Evolutionary conservation across 176 grass and related monocot genomes (phyloP), one percentile per base, ranked within the genome.

Genomic region (Neostapfia colusana): DNA sequence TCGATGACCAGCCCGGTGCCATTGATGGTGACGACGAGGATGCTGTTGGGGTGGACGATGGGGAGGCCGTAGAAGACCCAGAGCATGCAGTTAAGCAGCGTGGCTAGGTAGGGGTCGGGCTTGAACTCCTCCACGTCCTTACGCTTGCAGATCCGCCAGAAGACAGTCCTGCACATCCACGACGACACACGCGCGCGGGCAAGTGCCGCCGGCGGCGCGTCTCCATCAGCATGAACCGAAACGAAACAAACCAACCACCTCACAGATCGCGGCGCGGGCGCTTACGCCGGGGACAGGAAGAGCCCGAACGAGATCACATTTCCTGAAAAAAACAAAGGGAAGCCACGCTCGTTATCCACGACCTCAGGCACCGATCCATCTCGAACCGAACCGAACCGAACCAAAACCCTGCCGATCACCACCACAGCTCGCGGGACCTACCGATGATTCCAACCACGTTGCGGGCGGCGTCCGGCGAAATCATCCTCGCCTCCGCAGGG

Each of bases 61-160:
- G 93, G 90, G 66, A 97, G 26, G 44, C 90, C 93, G 20, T 97
- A 97, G 64, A 97, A 84, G 8, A 97, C 80, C 93, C 90, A 91
- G 2, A 97, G 69, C 88, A 71, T 72, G 74, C 93, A 97, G 82
- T 97, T 97, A 46, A 97, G 77, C 26, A 93, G 72, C 48, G 90
- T 97, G 25, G 93, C 90, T 25, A 97, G 75, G 86, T 97, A 93
- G 0, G 93, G 93, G 14, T 83, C 44, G 0, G 93, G 70, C 9
- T 79, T 93, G 90, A 93, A 97, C 70, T 85, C 65, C 88, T 91
- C 81, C 78, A 89, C 84, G 73, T 82, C 85, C 75, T 57, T 93
- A 34, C 9, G 37, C 79, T 84, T 91, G 7, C 35, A 68, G 75
- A 97, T 97, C 70, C 71, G 79, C 65, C 37, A 60, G 66, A 93